Conservation (phyloP, 495 filamentous ascomycete genomes). For the Poronia punctata region DNA sequence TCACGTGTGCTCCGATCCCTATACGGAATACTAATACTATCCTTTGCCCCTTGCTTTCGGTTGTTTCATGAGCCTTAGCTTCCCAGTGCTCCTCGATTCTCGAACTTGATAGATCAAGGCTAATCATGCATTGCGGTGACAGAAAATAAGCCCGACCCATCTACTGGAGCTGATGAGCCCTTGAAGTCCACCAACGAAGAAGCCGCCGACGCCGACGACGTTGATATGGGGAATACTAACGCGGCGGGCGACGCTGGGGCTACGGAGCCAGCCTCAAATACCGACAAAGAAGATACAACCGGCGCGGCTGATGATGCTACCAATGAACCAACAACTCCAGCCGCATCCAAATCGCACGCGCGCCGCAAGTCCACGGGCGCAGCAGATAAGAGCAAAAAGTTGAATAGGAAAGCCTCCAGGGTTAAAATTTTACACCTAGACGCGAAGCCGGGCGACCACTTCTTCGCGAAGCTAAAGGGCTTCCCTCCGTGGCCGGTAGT, state of each 20-base stretch:
- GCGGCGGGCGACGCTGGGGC: conserved; percentile 16
- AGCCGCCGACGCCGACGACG: conserved; percentile 23
- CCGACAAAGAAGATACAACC: conserved; percentile 9
- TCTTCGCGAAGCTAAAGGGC: conserved; percentile 79
- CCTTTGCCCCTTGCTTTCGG: conserved; percentile 5
- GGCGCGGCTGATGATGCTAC: conserved; percentile 18
- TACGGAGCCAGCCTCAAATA: conserved; percentile 1
- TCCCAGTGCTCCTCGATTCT: too few species aligned
- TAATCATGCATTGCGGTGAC: conserved; percentile 1
- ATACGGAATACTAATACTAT: background rate
- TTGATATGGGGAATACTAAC: conserved; percentile 30
- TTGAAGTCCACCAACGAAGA: conserved; percentile 13
- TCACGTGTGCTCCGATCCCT: too few species aligned
- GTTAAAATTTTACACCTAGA: conserved; percentile 62
- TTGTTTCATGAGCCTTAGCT: too few species aligned
- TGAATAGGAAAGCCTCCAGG: conserved; percentile 77
- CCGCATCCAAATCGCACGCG: conserved; percentile 38
- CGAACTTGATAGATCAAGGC: too few species aligned
- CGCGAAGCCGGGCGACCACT: conserved; percentile 79
- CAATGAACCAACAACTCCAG: conserved; percentile 18
- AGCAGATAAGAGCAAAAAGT: conserved; percentile 67
- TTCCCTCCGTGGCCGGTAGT: conserved; percentile 87
- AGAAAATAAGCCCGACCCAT: conserved; percentile 7
- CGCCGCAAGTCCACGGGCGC: conserved; percentile 64
- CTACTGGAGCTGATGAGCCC: background rate